These are phyloP conservation scores for Alternaria conjuncta DNA, from an alignment of 2,329 filamentous ascomycete species.

Conservation along the genomic window DNA sequence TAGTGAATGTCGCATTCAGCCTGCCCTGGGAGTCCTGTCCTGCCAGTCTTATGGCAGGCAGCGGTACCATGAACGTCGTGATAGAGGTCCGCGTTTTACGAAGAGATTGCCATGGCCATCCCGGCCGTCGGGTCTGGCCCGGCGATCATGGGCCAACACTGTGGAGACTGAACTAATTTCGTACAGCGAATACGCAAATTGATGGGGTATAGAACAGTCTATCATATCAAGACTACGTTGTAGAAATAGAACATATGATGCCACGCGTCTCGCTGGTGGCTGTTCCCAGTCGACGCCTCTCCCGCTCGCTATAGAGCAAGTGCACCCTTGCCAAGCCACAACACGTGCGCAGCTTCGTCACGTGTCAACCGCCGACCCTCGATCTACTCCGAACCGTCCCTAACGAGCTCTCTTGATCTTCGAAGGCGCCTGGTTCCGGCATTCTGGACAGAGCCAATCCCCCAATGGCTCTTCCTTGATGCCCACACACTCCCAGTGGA, in stretches of 20 bases:
- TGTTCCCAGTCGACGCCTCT: slow-evolving; percentile 21
- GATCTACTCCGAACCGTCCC: background rate
- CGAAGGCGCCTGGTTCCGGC: slow-evolving; percentile 46
- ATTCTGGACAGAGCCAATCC: slow-evolving; percentile 58
- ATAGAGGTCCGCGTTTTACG: background rate
- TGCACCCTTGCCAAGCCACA: slow-evolving; percentile 3
- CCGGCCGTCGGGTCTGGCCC: slow-evolving; percentile 12
- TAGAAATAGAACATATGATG: background rate
- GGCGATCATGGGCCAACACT: slow-evolving; percentile 4
- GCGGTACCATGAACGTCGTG: background rate
- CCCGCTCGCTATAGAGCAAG: slow-evolving; percentile 14
- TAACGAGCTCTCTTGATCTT: slow-evolving; percentile 52
- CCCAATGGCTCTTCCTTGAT: slow-evolving; percentile 58
- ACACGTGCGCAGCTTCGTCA: slow-evolving; percentile 17
- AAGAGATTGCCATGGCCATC: slow-evolving; percentile 7
- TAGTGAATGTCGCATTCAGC: background rate
- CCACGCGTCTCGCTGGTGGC: background rate
- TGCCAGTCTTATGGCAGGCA: background rate
- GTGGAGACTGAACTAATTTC: slow-evolving; percentile 11
- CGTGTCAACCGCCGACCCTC: background rate
- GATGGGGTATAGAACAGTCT: slow-evolving; percentile 12
- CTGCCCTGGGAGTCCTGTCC: background rate
- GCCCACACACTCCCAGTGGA: slow-evolving; percentile 73
- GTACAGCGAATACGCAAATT: slow-evolving; percentile 1
- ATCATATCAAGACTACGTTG: background rate